phyloP scores from a whole-genome alignment of 2,329 filamentous ascomycete species.

The Lojkania enalia region DNA sequence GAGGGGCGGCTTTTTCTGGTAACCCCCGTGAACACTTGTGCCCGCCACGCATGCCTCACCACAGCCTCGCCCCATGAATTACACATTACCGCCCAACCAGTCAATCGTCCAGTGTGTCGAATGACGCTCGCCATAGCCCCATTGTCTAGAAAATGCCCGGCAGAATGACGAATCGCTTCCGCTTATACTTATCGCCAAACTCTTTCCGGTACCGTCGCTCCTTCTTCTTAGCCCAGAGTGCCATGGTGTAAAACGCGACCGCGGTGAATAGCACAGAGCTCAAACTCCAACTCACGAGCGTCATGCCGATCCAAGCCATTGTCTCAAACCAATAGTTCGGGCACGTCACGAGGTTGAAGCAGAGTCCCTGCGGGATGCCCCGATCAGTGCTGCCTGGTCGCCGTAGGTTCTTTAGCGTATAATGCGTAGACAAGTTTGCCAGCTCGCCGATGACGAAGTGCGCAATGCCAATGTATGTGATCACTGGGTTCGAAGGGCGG shows the following conservation, averaged over 20 bases:
- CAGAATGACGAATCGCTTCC: conserved; percentile 83
- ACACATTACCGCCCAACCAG: neutral
- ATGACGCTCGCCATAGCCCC: neutral
- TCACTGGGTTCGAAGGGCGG: conserved; percentile 49
- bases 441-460: conserved; percentile 79
- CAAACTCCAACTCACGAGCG: conserved; percentile 77
- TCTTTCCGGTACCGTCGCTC: conserved; percentile 87
- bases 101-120: neutral
- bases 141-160: conserved; percentile 68
- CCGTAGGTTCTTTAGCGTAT: conserved; percentile 76
- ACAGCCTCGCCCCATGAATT: conserved; percentile 2
- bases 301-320: conserved; percentile 81
- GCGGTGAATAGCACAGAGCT: conserved; percentile 75
- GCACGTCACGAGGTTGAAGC: conserved; percentile 86
- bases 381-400: conserved; percentile 77
- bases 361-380: conserved; percentile 83
- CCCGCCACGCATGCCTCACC: conserved; percentile 3
- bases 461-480: conserved; percentile 64
- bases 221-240: conserved; percentile 85
- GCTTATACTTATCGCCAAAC: conserved; percentile 93
- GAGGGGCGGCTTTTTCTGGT: too few species aligned
- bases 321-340: conserved; percentile 97
- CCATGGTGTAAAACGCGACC: conserved; percentile 79
- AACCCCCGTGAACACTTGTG: too few species aligned
- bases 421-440: conserved; percentile 78